These are phyloP conservation scores for Colletotrichum truncatum DNA, from an alignment of 2,329 filamentous ascomycete genomes.

Conservation along the genomic window DNA sequence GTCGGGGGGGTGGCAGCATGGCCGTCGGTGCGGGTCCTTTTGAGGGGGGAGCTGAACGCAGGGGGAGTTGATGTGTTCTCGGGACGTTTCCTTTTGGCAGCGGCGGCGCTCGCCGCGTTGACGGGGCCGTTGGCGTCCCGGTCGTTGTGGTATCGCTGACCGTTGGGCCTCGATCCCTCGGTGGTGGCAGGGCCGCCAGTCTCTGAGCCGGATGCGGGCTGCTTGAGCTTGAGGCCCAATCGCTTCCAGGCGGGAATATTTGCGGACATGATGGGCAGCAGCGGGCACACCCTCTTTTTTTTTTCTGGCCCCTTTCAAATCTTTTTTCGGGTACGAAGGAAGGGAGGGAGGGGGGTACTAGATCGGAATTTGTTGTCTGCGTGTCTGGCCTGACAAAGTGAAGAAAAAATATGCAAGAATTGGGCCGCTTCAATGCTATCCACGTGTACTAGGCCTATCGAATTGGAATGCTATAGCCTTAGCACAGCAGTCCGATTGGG, in stretches of 20 bases:
- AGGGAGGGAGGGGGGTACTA: conserved; percentile 8
- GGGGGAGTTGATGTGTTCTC: conserved; percentile 27
- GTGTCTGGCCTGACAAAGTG: conserved; percentile 15
- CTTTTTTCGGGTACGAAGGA: conserved; percentile 9
- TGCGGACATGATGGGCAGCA: conserved; percentile 51
- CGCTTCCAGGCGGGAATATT: conserved; percentile 67
- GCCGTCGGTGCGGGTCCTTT: conserved; percentile 38
- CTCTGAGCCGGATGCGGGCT: conserved; percentile 36
- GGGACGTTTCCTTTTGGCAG: conserved; percentile 33
- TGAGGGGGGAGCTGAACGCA: conserved; percentile 36
- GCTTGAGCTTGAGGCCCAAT: conserved; percentile 71
- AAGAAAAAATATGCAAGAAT: conserved; percentile 3
- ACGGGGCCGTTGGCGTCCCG: conserved; percentile 23
- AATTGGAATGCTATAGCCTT: conserved; percentile 28
- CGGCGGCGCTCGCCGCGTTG: conserved; percentile 30
- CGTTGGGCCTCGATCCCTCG: conserved; percentile 37
- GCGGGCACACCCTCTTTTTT: conserved; percentile 32
- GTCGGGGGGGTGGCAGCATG: conserved; percentile 30
- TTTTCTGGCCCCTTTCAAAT: not conserved
- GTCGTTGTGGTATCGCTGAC: conserved; percentile 30
- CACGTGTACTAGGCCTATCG: conserved; percentile 21
- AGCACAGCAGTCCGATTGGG: conserved; percentile 27
- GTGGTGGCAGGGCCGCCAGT: conserved; percentile 26
- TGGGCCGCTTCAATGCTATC: conserved; percentile 24
- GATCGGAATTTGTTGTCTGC: conserved; percentile 23